These are phyloP conservation scores for Hordeum marinum DNA, from an alignment of 176 grass and related monocot species.

Conservation along the genomic window DNA sequence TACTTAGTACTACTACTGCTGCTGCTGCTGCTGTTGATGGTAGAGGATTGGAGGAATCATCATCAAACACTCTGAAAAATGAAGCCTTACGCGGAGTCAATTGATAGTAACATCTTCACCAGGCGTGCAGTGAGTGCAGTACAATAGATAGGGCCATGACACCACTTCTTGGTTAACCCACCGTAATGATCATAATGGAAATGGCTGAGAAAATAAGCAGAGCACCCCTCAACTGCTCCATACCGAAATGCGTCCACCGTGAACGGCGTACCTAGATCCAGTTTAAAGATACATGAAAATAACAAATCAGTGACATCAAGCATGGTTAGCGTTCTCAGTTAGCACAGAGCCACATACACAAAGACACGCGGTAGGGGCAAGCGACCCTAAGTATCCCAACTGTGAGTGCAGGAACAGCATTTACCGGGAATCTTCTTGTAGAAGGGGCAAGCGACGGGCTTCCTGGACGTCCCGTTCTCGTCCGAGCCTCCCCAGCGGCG, in stretches of 20 bases:
- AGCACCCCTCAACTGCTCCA: slow-evolving; percentile 49
- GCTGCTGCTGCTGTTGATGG: neutral
- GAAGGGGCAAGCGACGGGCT: neutral
- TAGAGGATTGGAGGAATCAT: neutral
- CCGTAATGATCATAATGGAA: slow-evolving; percentile 73
- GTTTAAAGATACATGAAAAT: neutral
- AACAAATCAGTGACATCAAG: neutral
- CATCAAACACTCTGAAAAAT: neutral
- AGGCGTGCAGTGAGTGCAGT: slow-evolving; percentile 61
- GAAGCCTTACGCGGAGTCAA: slow-evolving; percentile 42
- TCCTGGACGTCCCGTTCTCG: neutral
- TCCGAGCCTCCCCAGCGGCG: neutral
- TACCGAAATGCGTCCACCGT: slow-evolving; percentile 77
- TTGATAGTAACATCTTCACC: slow-evolving; percentile 58
- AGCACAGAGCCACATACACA: neutral
- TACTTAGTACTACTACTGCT: neutral
- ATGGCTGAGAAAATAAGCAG: slow-evolving; percentile 70
- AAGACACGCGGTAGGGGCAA: too few species aligned
- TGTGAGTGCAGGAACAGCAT: neutral
- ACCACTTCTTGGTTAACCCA: slow-evolving; percentile 73
- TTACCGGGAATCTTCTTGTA: slow-evolving; percentile 18
- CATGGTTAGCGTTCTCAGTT: neutral
- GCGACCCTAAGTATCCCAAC: too few species aligned
- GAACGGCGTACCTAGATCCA: slow-evolving; percentile 51
- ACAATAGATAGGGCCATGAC: slow-evolving; percentile 74